A percentile compares a stretch with the other conserved stretches of the same genome.
These are phyloP conservation scores for Ilyonectria robusta DNA, from an alignment of 2,329 filamentous ascomycete genomes.

Conservation along the genomic window DNA sequence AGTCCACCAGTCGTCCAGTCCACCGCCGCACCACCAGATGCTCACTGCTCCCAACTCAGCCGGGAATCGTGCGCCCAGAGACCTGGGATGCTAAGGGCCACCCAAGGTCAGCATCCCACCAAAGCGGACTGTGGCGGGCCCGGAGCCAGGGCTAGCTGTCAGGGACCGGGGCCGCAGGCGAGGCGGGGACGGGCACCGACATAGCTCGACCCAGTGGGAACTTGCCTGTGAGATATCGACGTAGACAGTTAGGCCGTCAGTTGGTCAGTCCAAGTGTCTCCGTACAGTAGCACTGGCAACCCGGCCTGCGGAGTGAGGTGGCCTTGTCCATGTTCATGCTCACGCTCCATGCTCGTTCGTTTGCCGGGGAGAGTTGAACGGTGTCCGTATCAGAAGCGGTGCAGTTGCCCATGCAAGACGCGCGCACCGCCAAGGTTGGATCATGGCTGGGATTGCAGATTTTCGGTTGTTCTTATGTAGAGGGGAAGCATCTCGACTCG, in stretches of 20 bases:
- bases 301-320: constrained; percentile 28
- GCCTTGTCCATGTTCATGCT: constrained; percentile 27
- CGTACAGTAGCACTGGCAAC: constrained; percentile 21
- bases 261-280: constrained; percentile 29
- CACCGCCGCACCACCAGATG: constrained; percentile 20
- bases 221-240: constrained; percentile 30
- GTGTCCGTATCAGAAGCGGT: constrained; percentile 16
- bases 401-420: constrained; percentile 26
- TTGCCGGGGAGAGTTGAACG: constrained; percentile 21
- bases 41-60: constrained; percentile 25
- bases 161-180: constrained; percentile 42
- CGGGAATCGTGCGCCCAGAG: constrained; percentile 34
- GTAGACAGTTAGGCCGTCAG: constrained; percentile 23
- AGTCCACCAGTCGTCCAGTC: constrained; percentile 11
- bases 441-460: constrained; percentile 15
- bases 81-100: constrained; percentile 31
- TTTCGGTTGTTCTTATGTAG: constrained; percentile 23
- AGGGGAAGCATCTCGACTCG: constrained; percentile 12
- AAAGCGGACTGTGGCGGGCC: constrained; percentile 11
- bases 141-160: constrained; percentile 21
- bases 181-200: constrained; percentile 39
- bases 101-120: constrained; percentile 22
- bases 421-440: constrained; percentile 23
- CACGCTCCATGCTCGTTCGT: constrained; percentile 28
- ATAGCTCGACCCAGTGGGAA: constrained; percentile 40